Conservation (phyloP, 441 rosid species). For the Biscutella laevigata region DNA sequence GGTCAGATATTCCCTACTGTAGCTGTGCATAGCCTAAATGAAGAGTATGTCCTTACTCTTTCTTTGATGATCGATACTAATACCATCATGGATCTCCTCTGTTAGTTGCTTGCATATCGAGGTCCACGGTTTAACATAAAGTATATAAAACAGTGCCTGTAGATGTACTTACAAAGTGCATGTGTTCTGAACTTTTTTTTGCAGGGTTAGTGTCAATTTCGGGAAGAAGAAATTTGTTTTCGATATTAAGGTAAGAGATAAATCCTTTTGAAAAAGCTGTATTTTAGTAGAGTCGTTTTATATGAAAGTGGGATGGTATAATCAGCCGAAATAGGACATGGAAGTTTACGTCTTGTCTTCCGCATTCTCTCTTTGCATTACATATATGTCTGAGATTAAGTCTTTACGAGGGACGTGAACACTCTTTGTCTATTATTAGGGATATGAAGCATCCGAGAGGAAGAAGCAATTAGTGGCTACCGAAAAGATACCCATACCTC, state of each 20-base stretch:
- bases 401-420: too few relatives aligned
- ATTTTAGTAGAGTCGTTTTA: neutral
- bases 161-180: too few relatives aligned
- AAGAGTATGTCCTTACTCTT: constrained; percentile 60
- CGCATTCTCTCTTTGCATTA: too few relatives aligned
- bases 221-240: constrained; percentile 68
- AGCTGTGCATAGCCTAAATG: constrained; percentile 89
- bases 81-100: neutral
- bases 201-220: constrained; percentile 85
- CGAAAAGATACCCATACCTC: constrained; percentile 52
- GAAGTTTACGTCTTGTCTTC: too few relatives aligned
- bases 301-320: too few relatives aligned
- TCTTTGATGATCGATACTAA: neutral
- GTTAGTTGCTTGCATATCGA: constrained; percentile 1
- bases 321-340: too few relatives aligned
- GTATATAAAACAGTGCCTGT: too few relatives aligned
- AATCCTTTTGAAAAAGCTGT: neutral
- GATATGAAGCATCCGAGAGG: constrained; percentile 72
- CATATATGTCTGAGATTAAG: too few relatives aligned
- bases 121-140: too few relatives aligned
- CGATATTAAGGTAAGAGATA: constrained; percentile 52
- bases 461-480: constrained; percentile 51
- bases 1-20: constrained; percentile 76
- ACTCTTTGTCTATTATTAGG: constrained; percentile 32
- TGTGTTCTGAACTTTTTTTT: constrained; percentile 23